A percentile compares a stretch with the other conserved stretches of the same genome.
Conservation (phyloP, 768 basidiomycete species). For the Wakefieldia striispora region DNA sequence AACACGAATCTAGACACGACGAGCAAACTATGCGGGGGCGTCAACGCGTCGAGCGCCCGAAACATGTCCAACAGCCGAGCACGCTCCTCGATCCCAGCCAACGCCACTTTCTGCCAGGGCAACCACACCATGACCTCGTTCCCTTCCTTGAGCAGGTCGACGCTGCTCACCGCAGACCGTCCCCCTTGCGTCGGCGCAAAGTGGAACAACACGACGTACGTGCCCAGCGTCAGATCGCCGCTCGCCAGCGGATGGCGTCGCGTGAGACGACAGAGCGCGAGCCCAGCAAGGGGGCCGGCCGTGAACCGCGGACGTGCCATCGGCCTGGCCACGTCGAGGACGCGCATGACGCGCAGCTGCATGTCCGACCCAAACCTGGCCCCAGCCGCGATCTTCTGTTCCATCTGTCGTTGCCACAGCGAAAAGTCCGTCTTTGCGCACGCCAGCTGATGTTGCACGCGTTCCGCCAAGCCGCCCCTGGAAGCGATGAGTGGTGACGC, state of each 20-base stretch:
- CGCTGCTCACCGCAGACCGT: conserved; percentile 30
- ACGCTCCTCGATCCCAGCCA: conserved; percentile 17
- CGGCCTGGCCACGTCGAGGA: conserved; percentile 36
- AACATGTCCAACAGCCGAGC: conserved; percentile 16
- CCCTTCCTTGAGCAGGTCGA: conserved; percentile 39
- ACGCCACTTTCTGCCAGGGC: conserved; percentile 47
- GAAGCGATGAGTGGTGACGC: too few species aligned
- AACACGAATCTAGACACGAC: conserved; percentile 26
- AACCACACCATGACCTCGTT: conserved; percentile 44
- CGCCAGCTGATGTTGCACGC: conserved; percentile 42
- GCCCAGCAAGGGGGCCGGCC: conserved; percentile 30
- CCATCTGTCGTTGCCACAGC: conserved; percentile 54
- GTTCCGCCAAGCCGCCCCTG: conserved; percentile 59
- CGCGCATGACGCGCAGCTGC: conserved; percentile 41
- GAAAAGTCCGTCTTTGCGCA: conserved; percentile 44
- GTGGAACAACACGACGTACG: conserved; percentile 37
- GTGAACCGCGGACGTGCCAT: conserved; percentile 29
- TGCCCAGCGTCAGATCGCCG: conserved; percentile 20
- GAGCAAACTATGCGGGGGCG: conserved; percentile 29
- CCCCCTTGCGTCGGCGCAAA: conserved; percentile 30
- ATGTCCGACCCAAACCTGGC: conserved; percentile 38
- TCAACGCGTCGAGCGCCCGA: conserved; percentile 25
- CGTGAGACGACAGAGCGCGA: conserved; percentile 43
- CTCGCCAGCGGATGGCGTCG: conserved; percentile 16
- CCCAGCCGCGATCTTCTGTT: conserved; percentile 34